Percentiles rank a stretch among this genome's conserved stretches.
Evolutionary conservation across 192 early-diverging fungal genomes (phyloP).

Genomic region (Backusella parvicylindrica): DNA sequence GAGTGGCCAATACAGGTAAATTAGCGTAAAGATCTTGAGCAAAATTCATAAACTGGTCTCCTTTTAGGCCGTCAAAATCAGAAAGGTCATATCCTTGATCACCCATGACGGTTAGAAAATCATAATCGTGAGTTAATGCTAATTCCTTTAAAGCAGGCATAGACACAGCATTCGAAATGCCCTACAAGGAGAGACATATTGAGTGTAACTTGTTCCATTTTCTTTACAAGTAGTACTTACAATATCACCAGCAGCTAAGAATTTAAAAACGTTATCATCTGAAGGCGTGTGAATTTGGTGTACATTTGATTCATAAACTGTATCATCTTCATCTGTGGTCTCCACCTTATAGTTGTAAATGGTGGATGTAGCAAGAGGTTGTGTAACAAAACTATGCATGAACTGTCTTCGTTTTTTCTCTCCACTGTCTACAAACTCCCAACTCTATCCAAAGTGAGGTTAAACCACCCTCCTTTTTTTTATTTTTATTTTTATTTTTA

Average conservation of each 20-base stretch:
- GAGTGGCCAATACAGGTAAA: slow-evolving; percentile 20
- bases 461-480: too few relatives aligned
- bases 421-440: slow-evolving; percentile 25
- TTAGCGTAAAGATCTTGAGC: slow-evolving; percentile 23
- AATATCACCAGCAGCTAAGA: slow-evolving; percentile 26
- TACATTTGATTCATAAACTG: background rate
- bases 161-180: slow-evolving; percentile 17
- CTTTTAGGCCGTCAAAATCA: slow-evolving; percentile 23
- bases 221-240: background rate
- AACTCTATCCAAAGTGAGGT: slow-evolving; percentile 7
- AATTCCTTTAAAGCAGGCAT: slow-evolving; percentile 3
- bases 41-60: slow-evolving; percentile 26
- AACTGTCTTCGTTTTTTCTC: slow-evolving; percentile 1
- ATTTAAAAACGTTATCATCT: slow-evolving; percentile 13
- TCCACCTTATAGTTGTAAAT: slow-evolving; percentile 17
- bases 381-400: slow-evolving; percentile 12
- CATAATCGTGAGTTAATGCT: slow-evolving; percentile 23
- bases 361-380: background rate
- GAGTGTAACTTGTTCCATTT: background rate
- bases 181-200: background rate
- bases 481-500: background rate
- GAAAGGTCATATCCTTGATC: slow-evolving; percentile 26
- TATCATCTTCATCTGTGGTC: background rate
- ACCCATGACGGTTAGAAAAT: slow-evolving; percentile 24
- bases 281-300: slow-evolving; percentile 10